phyloP scores from a whole-genome alignment of 1,284 basidiomycete genomes.

The Ganoderma boninense region DNA sequence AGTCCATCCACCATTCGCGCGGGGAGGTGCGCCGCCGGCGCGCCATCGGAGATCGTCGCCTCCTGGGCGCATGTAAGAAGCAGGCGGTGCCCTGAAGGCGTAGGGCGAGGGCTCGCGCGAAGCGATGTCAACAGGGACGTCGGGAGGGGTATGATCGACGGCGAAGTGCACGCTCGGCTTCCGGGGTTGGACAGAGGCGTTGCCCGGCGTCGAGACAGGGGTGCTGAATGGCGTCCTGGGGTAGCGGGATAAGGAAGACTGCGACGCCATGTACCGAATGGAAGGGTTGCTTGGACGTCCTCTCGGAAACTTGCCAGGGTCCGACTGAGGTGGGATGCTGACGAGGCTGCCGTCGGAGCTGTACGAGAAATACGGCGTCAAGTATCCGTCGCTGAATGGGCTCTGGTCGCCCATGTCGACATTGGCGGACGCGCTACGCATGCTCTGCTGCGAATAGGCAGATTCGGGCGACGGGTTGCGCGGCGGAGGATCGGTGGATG shows the following conservation, averaged over 20 bases:
- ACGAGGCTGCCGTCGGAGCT: conserved; percentile 13
- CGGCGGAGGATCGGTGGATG: conserved; percentile 34
- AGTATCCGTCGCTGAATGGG: conserved; percentile 12
- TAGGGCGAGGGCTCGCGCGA: background rate
- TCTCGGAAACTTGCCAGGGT: background rate
- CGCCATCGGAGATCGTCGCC: conserved; percentile 34
- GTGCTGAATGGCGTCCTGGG: conserved; percentile 13
- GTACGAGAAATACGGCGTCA: conserved; percentile 15
- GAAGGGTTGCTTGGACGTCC: background rate
- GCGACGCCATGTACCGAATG: background rate
- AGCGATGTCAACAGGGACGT: conserved; percentile 2
- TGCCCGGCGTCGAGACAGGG: conserved; percentile 34
- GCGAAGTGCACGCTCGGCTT: conserved; percentile 40
- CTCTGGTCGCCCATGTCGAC: conserved; percentile 9
- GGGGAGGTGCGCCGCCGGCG: conserved; percentile 31
- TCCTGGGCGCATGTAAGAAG: conserved; percentile 24
- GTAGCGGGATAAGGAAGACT: conserved; percentile 8
- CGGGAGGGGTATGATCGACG: conserved; percentile 13
- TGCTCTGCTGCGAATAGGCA: conserved; percentile 24
- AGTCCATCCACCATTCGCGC: conserved; percentile 2
- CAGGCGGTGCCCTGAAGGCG: conserved; percentile 26
- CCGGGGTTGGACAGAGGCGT: conserved; percentile 40
- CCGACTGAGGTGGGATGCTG: conserved; percentile 13
- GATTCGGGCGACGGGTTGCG: conserved; percentile 34
- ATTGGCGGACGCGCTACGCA: conserved; percentile 16